A percentile compares a stretch with the other conserved stretches of the same genome.
phyloP scores from a whole-genome alignment of 257 asterid genomes.

The Penstemon davidsonii region DNA sequence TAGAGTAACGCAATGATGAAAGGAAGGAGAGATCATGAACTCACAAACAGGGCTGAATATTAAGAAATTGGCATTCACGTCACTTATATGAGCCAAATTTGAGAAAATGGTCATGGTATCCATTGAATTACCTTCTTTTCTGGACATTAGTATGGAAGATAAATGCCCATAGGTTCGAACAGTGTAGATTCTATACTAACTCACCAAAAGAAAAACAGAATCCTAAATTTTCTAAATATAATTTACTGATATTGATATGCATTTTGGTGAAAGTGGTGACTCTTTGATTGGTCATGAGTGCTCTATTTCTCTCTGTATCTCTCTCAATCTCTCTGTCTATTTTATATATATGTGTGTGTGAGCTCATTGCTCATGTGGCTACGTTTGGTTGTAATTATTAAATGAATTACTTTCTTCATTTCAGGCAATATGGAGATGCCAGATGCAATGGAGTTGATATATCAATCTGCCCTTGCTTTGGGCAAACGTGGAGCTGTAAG shows the following conservation, averaged over 20 bases:
- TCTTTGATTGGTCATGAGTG: constrained; percentile 8
- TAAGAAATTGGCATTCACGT: too few relatives aligned
- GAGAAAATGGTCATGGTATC: background rate
- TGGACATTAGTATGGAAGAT: background rate
- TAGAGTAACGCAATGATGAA: too few relatives aligned
- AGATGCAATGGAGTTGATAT: constrained; percentile 87
- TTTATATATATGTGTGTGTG: background rate
- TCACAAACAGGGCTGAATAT: background rate
- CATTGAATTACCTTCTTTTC: background rate
- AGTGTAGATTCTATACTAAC: background rate
- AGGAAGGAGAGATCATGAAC: background rate
- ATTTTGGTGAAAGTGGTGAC: background rate
- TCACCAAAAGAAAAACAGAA: background rate
- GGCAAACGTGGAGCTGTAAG: constrained; percentile 87
- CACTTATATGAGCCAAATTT: background rate
- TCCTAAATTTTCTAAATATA: background rate
- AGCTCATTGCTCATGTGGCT: background rate
- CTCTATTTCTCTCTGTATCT: background rate
- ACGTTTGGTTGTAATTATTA: constrained; percentile 15
- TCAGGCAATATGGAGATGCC: constrained; percentile 83
- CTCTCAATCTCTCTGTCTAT: background rate
- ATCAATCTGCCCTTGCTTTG: constrained; percentile 72
- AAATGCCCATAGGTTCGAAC: background rate
- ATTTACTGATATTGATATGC: background rate
- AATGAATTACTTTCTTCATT: constrained; percentile 22